Evolutionary conservation across 352 stramenopile species (phyloP).

Genomic region (Phytopythium sindhum): DNA sequence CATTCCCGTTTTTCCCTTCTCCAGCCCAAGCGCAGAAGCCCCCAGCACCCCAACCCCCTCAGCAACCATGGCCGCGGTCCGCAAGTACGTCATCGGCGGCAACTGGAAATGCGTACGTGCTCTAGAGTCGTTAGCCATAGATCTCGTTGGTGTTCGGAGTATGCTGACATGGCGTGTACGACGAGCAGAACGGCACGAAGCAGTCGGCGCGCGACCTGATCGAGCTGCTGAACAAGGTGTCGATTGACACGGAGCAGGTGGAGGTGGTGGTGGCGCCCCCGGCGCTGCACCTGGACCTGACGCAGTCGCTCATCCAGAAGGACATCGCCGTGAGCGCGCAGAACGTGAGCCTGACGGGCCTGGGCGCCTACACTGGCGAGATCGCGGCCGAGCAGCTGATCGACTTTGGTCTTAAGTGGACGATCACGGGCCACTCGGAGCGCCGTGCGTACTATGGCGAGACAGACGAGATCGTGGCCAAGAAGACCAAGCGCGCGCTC

Average conservation of each 20-base stretch:
- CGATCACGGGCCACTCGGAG: slow-evolving; percentile 87
- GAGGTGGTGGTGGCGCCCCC: slow-evolving; percentile 78
- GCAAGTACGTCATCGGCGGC: slow-evolving; percentile 41
- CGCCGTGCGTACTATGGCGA: slow-evolving; percentile 82
- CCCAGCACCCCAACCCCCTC: not conserved
- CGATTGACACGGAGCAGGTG: slow-evolving; percentile 53
- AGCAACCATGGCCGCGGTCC: slow-evolving; percentile 20
- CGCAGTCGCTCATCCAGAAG: slow-evolving; percentile 47
- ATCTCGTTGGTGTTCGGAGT: not conserved
- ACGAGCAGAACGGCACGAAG: slow-evolving; percentile 56
- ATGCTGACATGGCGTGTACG: too few relatives aligned
- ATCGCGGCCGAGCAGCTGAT: slow-evolving; percentile 89
- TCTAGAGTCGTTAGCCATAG: not conserved
- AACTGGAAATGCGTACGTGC: slow-evolving; percentile 42
- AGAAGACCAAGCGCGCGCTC: slow-evolving; percentile 85
- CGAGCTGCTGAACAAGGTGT: slow-evolving; percentile 77
- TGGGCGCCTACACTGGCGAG: slow-evolving; percentile 91
- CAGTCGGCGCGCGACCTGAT: slow-evolving; percentile 84
- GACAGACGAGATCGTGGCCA: slow-evolving; percentile 88
- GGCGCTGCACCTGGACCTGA: slow-evolving; percentile 49
- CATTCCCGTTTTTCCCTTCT: slow-evolving; percentile 8
- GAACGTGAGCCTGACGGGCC: slow-evolving; percentile 82
- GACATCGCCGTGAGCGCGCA: slow-evolving; percentile 75
- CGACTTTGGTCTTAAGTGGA: slow-evolving; percentile 52
- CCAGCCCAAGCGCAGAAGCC: slow-evolving; percentile 1